These are phyloP conservation scores for Metschnikowia kofuensis DNA, from an alignment of 805 yeast genomes.

Conservation along the genomic window DNA sequence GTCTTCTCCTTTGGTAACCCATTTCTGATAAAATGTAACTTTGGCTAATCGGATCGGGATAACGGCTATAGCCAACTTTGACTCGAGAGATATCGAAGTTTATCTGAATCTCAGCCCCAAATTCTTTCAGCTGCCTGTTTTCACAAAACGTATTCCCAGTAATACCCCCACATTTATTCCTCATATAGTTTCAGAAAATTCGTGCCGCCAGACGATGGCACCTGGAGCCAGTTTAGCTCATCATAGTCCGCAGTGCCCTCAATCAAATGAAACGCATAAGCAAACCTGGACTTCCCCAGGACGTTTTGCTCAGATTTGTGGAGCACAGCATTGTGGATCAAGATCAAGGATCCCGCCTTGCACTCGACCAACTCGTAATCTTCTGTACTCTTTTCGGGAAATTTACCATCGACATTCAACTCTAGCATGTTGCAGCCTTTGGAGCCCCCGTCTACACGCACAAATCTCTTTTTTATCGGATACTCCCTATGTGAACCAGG, in stretches of 20 bases:
- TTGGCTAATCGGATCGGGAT: too few species aligned
- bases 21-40: too few species aligned
- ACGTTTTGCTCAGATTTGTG: conserved; percentile 67
- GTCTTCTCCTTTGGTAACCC: too few species aligned
- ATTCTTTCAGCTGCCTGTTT: too few species aligned
- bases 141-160: too few species aligned
- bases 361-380: conserved; percentile 56
- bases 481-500: conserved; percentile 68
- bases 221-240: conserved; percentile 70
- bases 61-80: too few species aligned
- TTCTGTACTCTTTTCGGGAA: conserved; percentile 28
- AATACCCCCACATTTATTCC: background rate
- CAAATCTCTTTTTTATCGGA: conserved; percentile 61
- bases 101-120: background rate
- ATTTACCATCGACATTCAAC: conserved; percentile 20
- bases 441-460: conserved; percentile 45
- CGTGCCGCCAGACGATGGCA: conserved; percentile 66
- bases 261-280: conserved; percentile 77
- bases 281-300: conserved; percentile 59
- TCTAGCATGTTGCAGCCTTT: conserved; percentile 58
- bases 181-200: conserved; percentile 51
- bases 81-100: background rate
- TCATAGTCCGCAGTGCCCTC: conserved; percentile 67
- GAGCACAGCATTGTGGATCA: conserved; percentile 68
- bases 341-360: conserved; percentile 66